phyloP scores from a whole-genome alignment of 768 basidiomycete species.

The Galerina sulciceps region DNA sequence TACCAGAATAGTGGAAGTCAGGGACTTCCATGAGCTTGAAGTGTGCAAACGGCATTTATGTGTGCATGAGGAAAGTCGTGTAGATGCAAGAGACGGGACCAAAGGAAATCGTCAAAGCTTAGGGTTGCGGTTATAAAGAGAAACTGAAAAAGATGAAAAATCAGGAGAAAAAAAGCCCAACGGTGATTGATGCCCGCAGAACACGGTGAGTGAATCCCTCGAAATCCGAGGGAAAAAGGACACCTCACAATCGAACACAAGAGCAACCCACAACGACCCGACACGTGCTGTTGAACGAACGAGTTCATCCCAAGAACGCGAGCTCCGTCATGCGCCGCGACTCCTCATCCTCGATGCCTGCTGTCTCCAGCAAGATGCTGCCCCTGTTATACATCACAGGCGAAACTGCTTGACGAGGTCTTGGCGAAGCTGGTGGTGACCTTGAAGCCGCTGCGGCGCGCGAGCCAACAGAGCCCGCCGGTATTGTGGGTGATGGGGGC shows the following conservation, averaged over 20 bases:
- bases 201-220: background rate
- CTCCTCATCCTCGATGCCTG: conserved; percentile 68
- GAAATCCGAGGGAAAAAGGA: background rate
- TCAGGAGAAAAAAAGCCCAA: background rate
- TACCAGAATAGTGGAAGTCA: too few species aligned
- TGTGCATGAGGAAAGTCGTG: too few species aligned
- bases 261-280: background rate
- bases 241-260: background rate
- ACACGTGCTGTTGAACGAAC: background rate
- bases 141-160: too few species aligned
- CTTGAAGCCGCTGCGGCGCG: background rate
- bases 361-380: conserved; percentile 57
- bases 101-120: too few species aligned
- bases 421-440: conserved; percentile 12
- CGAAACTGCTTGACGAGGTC: conserved; percentile 44
- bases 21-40: too few species aligned
- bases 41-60: too few species aligned
- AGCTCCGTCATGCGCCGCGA: conserved; percentile 70
- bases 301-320: conserved; percentile 56
- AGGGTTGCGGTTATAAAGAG: too few species aligned
- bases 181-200: conserved; percentile 1
- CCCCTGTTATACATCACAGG: conserved; percentile 65
- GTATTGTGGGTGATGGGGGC: conserved; percentile 41
- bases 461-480: conserved; percentile 15
- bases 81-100: too few species aligned